Conservation (phyloP, 208 protist species). For the Strigomonas galati region DNA sequence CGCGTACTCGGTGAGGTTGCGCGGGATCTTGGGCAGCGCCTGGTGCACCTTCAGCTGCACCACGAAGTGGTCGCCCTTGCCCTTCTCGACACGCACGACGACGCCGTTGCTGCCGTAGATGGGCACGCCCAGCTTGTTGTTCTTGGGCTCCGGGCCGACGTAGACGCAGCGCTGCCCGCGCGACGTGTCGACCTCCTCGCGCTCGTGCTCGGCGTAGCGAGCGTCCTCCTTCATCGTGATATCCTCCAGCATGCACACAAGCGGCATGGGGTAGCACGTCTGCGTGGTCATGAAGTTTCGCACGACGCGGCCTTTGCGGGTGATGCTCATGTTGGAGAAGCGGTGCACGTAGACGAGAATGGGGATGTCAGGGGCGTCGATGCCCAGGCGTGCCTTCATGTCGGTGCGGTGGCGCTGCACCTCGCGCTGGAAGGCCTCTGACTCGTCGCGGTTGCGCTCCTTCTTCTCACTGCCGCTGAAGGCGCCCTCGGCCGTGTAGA, state of each 20-base stretch:
- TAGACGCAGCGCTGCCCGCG: constrained; percentile 62
- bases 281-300: constrained; percentile 70
- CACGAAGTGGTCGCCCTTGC: constrained; percentile 34
- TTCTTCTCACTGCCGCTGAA: constrained; percentile 52
- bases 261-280: constrained; percentile 74
- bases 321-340: constrained; percentile 73
- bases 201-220: constrained; percentile 74
- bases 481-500: constrained; percentile 53
- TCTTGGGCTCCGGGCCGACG: constrained; percentile 69
- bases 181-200: constrained; percentile 41
- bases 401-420: constrained; percentile 66
- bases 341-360: constrained; percentile 84
- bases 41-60: constrained; percentile 35
- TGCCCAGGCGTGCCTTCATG: constrained; percentile 81
- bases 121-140: constrained; percentile 8
- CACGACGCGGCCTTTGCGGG: constrained; percentile 45
- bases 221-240: constrained; percentile 63
- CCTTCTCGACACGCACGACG: constrained; percentile 29
- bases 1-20: constrained; percentile 42
- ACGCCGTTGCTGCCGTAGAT: constrained; percentile 54
- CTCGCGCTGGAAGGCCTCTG: constrained; percentile 50
- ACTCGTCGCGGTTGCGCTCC: constrained; percentile 69
- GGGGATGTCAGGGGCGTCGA: constrained; percentile 44
- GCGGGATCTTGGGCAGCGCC: constrained; percentile 50
- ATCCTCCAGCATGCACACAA: constrained; percentile 51